Conservation (phyloP, 768 basidiomycete species). For the Leccinum disarticulatum region DNA sequence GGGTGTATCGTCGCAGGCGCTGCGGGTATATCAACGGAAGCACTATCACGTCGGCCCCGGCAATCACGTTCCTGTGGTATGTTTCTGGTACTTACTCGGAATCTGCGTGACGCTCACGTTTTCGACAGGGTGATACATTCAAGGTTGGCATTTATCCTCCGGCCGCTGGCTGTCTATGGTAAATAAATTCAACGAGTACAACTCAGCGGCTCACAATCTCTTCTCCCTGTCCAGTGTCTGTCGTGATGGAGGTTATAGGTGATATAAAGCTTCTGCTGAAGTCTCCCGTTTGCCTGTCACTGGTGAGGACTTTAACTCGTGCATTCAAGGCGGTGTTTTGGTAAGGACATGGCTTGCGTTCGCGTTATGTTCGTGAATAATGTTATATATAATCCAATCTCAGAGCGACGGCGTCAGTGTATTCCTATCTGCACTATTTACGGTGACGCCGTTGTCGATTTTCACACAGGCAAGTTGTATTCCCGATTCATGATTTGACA, state of each 20-base stretch:
- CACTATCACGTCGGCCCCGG: constrained; percentile 65
- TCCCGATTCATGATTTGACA: not conserved
- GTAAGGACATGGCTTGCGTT: constrained; percentile 33
- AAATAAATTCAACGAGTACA: constrained; percentile 25
- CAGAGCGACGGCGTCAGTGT: constrained; percentile 81
- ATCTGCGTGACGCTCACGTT: not conserved
- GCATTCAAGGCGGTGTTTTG: constrained; percentile 82
- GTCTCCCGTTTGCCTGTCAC: constrained; percentile 73
- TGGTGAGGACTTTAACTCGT: constrained; percentile 74
- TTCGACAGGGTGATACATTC: constrained; percentile 64
- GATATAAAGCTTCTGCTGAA: constrained; percentile 69
- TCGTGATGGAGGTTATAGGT: constrained; percentile 73
- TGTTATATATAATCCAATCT: not conserved
- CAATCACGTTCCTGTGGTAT: constrained; percentile 80
- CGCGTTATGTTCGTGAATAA: not conserved
- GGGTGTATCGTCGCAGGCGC: constrained; percentile 83
- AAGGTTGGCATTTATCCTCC: constrained; percentile 76
- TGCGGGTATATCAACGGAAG: constrained; percentile 73
- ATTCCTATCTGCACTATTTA: constrained; percentile 77
- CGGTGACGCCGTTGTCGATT: constrained; percentile 75
- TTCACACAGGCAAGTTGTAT: constrained; percentile 57
- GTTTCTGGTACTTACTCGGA: not conserved
- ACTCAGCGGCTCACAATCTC: not conserved
- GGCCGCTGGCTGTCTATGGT: constrained; percentile 63
- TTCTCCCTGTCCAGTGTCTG: constrained; percentile 46